Evolutionary conservation across 1,284 basidiomycete species (phyloP), one percentile per base, ranked within the genome.

Genomic region (Vanrija sp.): DNA sequence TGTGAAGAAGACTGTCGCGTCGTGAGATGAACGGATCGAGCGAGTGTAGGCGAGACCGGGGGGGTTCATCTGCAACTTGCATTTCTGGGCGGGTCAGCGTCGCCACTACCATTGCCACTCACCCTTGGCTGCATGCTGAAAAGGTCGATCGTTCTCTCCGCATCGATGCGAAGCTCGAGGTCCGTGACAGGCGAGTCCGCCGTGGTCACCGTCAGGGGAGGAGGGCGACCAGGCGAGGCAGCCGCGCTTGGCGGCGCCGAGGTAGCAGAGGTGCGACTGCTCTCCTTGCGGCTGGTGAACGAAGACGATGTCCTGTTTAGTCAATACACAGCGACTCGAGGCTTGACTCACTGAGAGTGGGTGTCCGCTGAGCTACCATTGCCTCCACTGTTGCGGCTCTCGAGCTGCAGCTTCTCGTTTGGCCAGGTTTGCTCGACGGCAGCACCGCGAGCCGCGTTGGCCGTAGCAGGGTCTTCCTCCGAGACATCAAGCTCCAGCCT

Each of bases 111-210:
- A 16, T 36, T 8, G 18, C 19, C 4, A 75, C 79, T 54, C 63
- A 89, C 93, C 83, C 94, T 94, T 4, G 89, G 87, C 64, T 84
- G 83, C 93, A 99, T 95, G 1, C 90, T 89, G 72, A 99, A 99
- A 44, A 99, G 86, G 73, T 99, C 95, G 31, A 97, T 77, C 5
- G 89, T 90, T 25, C 83, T 80, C 43, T 87, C 83, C 0, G 90
- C 86, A 49, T 86, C 83, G 41, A 98, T 81, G 25, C 88, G 82
- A 31, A 82, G 78, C 71, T 98, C 95, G 20, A 99, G 81, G 64
- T 92, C 87, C 20, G 81, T 74, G 36, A 90, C 75, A 4, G 87
- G 81, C 68, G 83, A 62, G 7, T 53, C 25, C 2, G 65, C 39
- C 2, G 47, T 37, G 3, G 45, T 51, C 15, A 68, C 44, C 2